A percentile compares a stretch with the other conserved stretches of the same genome.
Conservation (phyloP, 345 rosid genomes). For the Microthlaspi erraticum region DNA sequence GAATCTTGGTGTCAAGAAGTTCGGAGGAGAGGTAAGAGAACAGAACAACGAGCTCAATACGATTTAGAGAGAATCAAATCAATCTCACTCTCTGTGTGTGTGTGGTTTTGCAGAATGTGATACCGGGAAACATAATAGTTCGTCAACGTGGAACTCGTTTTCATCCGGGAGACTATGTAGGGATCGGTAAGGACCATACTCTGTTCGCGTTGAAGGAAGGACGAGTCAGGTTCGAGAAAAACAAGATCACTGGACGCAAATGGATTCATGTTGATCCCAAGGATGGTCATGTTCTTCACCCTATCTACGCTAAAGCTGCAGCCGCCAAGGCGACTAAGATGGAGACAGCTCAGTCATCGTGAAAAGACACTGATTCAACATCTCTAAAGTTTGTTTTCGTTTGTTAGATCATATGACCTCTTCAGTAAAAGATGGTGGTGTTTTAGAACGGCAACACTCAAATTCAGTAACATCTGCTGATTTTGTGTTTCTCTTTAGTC, state of each 20-base stretch:
- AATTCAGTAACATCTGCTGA: conserved; percentile 14
- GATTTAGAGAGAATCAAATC: background rate
- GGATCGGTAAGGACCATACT: conserved; percentile 79
- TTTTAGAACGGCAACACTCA: conserved; percentile 12
- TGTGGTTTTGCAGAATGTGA: conserved; percentile 61
- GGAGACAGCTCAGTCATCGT: conserved; percentile 38
- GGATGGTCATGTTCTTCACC: conserved; percentile 81
- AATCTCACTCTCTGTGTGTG: conserved; percentile 6
- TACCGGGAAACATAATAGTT: conserved; percentile 87
- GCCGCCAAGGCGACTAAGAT: conserved; percentile 38
- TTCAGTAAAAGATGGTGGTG: background rate
- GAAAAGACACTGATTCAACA: conserved; percentile 12
- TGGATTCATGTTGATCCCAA: conserved; percentile 79
- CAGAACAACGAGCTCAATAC: background rate
- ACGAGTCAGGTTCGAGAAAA: conserved; percentile 68
- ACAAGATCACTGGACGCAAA: conserved; percentile 72
- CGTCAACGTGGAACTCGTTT: conserved; percentile 81
- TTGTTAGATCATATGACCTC: conserved; percentile 9
- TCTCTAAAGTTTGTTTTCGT: conserved; percentile 11
- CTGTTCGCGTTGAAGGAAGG: conserved; percentile 77
- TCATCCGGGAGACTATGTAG: conserved; percentile 88
- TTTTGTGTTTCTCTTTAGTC: background rate
- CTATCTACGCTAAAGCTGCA: conserved; percentile 50
- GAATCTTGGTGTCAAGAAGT: conserved; percentile 93
- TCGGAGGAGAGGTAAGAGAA: conserved; percentile 81